Base-by-base conservation (phyloP, 2,329 filamentous ascomycete genomes). In the Ceratocystis lukuohia region DNA sequence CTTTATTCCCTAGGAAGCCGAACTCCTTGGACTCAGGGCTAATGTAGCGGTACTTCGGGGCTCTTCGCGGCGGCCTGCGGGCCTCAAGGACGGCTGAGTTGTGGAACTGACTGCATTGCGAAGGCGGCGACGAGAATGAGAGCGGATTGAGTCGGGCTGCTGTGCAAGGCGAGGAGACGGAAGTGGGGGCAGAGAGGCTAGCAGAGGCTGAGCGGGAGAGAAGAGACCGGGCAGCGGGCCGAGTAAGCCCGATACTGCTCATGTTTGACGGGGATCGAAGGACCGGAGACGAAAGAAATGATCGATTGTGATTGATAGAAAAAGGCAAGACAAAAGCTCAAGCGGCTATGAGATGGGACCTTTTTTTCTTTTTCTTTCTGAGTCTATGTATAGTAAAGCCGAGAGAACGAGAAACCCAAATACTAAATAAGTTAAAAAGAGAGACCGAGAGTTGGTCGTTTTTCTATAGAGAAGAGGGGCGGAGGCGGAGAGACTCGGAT, bases 71-170 rank as follows among this genome's bases (percentile, higher is more conserved):
- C 37, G 61, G 50, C 56, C 71, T 77, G 82, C 79, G 77, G 68
- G 76, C 78, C 69, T 76, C 72, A 45, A 80, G 75, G 61, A 75
- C 73, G 61, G 78, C 74, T 61, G 81, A 82, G 73, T 75, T 81
- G 75, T 84, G 82, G 73, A 85, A 82, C 67, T 74, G 74, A 71
- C 75, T 76, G 67, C 74, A 59, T 59, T 59, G 56, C 33, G 56
- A 59, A 28, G 48, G 15, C 20, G 48, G 77, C 72, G 41, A 63
- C 61, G 45, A 45, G 22, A 41, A 12, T 20, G 56, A 59, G 56
- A 59, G 56, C 56, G 56, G 56, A 25, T n/a, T 37, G 28, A 59
- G 56, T 30, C 56, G 56, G 12, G 56, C 30, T 59, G 56, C 5
- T 37, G 56, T 53, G 10, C 28, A 44, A 30, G 33, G 28, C 30